These are phyloP conservation scores for Vicia faba DNA, from an alignment of 306 rosid genomes.

Conservation along the genomic window DNA sequence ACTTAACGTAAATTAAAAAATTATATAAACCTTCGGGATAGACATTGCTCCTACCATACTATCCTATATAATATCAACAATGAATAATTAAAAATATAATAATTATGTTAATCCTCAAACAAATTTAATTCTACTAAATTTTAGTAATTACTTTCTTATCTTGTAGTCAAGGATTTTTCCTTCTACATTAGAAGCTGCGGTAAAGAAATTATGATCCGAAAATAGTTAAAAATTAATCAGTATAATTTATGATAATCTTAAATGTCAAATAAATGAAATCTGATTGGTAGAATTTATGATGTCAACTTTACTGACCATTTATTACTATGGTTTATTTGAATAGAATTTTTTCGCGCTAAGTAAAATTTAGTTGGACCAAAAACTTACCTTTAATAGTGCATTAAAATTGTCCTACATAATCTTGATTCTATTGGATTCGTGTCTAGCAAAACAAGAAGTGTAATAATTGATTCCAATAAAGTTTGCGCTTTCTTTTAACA, in stretches of 20 bases:
- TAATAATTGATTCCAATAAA: conserved; percentile 50
- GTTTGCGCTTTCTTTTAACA: conserved; percentile 37
- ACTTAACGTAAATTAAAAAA: conserved; percentile 12
- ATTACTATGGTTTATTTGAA: too few species aligned
- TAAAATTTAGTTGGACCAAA: too few species aligned
- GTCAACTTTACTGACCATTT: too few species aligned
- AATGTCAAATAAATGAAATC: too few species aligned
- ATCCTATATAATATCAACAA: conserved; percentile 6
- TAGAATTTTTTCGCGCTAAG: too few species aligned
- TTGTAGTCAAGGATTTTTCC: conserved; percentile 38
- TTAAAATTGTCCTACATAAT: conserved; percentile 11
- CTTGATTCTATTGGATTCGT: conserved; percentile 3
- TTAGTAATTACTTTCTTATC: conserved; percentile 25
- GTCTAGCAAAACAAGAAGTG: conserved; percentile 32
- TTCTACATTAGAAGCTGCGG: conserved; percentile 29
- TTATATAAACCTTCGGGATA: conserved; percentile 41
- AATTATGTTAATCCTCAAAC: too few species aligned
- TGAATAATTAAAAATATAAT: background rate
- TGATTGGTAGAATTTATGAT: too few species aligned
- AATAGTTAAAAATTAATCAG: background rate
- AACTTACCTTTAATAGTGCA: conserved; percentile 10
- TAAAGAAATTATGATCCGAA: background rate
- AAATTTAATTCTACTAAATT: background rate
- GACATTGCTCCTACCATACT: background rate
- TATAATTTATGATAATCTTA: too few species aligned